These are phyloP conservation scores for Halophytophthora polymorphica DNA, from an alignment of 352 stramenopile species.

Conservation along the genomic window DNA sequence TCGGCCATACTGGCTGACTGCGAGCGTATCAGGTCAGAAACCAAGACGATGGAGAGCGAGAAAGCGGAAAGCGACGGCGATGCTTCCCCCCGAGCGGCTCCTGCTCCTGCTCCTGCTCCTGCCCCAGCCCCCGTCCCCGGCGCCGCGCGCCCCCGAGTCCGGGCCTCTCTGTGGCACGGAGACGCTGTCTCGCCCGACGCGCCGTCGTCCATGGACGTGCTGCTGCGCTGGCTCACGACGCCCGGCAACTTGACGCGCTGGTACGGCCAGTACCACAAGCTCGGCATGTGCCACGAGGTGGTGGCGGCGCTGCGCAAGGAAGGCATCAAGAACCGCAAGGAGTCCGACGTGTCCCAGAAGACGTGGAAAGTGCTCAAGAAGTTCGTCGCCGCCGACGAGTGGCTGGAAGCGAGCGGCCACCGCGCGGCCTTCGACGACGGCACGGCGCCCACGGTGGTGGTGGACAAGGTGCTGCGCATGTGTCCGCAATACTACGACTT, in stretches of 20 bases:
- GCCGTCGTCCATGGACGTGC: slow-evolving; percentile 18
- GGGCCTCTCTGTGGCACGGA: slow-evolving; percentile 15
- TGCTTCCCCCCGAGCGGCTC: no score
- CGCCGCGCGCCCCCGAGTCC: no score
- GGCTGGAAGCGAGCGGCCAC: slow-evolving; percentile 15
- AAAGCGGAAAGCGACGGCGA: no score
- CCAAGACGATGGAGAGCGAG: no score
- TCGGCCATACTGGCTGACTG: no score
- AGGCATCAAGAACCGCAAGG: slow-evolving; percentile 12
- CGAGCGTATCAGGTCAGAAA: no score
- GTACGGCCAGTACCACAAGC: slow-evolving; percentile 13
- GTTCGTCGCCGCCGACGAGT: slow-evolving; percentile 14
- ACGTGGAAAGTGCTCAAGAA: slow-evolving; percentile 13
- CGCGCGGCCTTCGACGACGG: slow-evolving; percentile 21
- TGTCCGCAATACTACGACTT: slow-evolving; percentile 32
- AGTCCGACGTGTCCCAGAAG: slow-evolving; percentile 14
- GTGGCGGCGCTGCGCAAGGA: slow-evolving; percentile 10
- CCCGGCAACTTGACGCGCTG: slow-evolving; percentile 34
- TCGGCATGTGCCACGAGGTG: slow-evolving; percentile 16
- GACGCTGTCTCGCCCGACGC: slow-evolving; percentile 9
- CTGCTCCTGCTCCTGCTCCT: no score
- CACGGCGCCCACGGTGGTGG: slow-evolving; percentile 7
- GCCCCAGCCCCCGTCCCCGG: no score
- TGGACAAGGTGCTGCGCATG: slow-evolving; percentile 13
- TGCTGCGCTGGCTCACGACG: slow-evolving; percentile 30